A percentile compares a stretch with the other conserved stretches of the same genome.
phyloP scores from a whole-genome alignment of 441 rosid species.

The Metrosideros polymorpha region DNA sequence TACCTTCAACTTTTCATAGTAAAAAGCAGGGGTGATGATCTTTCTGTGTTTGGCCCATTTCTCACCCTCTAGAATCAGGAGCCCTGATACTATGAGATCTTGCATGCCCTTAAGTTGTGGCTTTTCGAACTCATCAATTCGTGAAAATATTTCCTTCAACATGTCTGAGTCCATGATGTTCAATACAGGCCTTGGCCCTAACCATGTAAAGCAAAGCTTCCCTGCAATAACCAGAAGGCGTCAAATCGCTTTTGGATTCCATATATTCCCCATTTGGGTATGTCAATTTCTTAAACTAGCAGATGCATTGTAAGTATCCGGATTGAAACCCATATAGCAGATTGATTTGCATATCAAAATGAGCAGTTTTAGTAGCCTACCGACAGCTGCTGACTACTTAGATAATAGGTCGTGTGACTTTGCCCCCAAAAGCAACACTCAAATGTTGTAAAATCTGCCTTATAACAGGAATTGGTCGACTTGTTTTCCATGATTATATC shows the following conservation, averaged over 20 bases:
- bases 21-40: neutral
- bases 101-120: neutral
- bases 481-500: neutral
- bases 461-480: neutral
- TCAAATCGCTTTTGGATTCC: neutral
- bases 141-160: neutral
- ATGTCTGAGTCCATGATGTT: neutral
- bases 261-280: neutral
- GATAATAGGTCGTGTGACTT: neutral
- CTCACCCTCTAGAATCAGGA: neutral
- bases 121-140: neutral
- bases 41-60: neutral
- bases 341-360: neutral
- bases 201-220: neutral
- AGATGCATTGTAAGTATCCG: neutral
- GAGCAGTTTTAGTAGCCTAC: neutral
- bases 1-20: neutral
- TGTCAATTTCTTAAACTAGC: neutral
- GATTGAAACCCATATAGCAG: neutral
- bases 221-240: neutral
- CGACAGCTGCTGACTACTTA: neutral
- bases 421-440: neutral
- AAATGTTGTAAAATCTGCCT: neutral
- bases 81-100: neutral
- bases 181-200: neutral